Conservation (phyloP, 2,329 filamentous ascomycete genomes). For the Lecanoromycetidae sp. region DNA sequence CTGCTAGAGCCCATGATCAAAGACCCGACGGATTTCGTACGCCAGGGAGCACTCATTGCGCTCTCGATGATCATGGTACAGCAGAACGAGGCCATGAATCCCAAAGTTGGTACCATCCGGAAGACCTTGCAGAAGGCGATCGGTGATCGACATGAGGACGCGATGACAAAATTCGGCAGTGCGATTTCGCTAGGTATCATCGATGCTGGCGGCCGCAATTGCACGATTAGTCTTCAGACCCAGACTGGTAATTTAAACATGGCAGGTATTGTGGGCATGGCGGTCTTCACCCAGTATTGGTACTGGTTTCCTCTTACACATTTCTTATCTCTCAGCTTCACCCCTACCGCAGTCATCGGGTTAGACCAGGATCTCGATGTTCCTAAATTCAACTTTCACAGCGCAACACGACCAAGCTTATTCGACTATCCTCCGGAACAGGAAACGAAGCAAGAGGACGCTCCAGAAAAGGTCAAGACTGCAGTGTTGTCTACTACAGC, state of each 20-base stretch:
- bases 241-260: constrained; percentile 98
- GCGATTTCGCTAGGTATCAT: constrained; percentile 92
- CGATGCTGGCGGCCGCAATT: constrained; percentile 94
- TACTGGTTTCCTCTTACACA: constrained; percentile 99
- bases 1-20: constrained; percentile 98
- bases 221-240: constrained; percentile 93
- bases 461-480: constrained; percentile 84
- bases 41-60: constrained; percentile 88
- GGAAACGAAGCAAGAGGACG: constrained; percentile 88
- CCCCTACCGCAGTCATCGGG: constrained; percentile 90
- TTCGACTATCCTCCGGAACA: constrained; percentile 98
- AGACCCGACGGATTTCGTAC: constrained; percentile 95
- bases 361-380: constrained; percentile 90
- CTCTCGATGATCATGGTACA: constrained; percentile 99
- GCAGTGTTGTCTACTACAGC: constrained; percentile 93
- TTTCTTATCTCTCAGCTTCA: constrained; percentile 90
- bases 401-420: constrained; percentile 82
- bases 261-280: constrained; percentile 94
- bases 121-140: constrained; percentile 93
- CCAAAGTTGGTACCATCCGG: constrained; percentile 80
- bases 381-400: constrained; percentile 89
- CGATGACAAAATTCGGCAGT: constrained; percentile 98
- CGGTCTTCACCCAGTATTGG: constrained; percentile 98
- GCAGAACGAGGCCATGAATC: constrained; percentile 97
- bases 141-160: constrained; percentile 89